A percentile compares a stretch with the other conserved stretches of the same genome.
Conservation (phyloP, 139 green algal species). For the Pleodorina starrii region DNA sequence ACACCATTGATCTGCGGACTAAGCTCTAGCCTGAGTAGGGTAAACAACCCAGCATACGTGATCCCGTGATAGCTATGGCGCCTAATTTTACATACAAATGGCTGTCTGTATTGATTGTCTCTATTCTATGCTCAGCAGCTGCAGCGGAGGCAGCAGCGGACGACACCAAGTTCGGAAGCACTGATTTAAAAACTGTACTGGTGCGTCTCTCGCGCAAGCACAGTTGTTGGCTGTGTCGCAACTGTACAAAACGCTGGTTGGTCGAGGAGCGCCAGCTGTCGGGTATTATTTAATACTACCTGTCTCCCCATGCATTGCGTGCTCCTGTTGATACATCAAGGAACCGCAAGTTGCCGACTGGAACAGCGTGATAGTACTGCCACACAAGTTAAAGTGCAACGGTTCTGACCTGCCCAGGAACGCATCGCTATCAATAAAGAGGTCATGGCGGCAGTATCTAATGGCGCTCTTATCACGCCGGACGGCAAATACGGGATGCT, state of each 20-base stretch:
- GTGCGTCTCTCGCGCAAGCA: background rate
- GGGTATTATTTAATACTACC: no score
- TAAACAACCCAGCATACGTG: no score
- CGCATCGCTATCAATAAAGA: slow-evolving; percentile 57
- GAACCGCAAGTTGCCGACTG: no score
- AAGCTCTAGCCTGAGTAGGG: no score
- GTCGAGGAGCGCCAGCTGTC: no score
- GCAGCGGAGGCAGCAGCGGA: background rate
- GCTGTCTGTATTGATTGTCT: background rate
- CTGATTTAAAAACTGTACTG: slow-evolving; percentile 17
- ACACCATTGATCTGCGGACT: no score
- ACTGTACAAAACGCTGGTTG: no score
- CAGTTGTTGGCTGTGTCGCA: no score
- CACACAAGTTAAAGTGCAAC: background rate
- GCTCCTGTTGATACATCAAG: no score
- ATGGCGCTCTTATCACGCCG: slow-evolving; percentile 58
- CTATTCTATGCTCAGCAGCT: background rate
- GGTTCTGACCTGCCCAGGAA: background rate
- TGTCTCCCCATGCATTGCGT: no score
- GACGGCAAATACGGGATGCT: slow-evolving; percentile 69
- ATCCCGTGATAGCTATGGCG: background rate
- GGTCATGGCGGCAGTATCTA: slow-evolving; percentile 62
- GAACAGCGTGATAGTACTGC: no score
- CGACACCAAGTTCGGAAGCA: slow-evolving; percentile 8
- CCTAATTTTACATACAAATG: background rate